phyloP scores from a whole-genome alignment of 2,329 filamentous ascomycete genomes.

The Plectosphaerella cucumerina region DNA sequence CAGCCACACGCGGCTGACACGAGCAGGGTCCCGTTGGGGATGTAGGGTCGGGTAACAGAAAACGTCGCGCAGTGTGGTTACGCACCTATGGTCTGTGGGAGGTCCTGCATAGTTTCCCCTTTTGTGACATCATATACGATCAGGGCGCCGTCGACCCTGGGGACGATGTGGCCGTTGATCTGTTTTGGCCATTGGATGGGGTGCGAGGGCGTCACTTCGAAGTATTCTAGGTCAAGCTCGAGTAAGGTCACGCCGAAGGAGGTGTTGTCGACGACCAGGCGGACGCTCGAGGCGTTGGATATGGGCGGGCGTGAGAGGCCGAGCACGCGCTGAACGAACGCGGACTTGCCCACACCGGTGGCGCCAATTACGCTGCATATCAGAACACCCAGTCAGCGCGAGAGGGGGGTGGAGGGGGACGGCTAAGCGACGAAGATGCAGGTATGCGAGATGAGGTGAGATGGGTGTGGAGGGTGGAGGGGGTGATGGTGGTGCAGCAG shows the following conservation, averaged over 20 bases:
- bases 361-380: constrained; percentile 51
- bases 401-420: background rate
- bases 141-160: constrained; percentile 76
- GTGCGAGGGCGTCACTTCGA: constrained; percentile 54
- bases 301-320: constrained; percentile 49
- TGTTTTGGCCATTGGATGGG: constrained; percentile 65
- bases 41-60: too few species aligned
- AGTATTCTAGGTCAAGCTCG: constrained; percentile 62
- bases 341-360: constrained; percentile 63
- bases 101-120: constrained; percentile 66
- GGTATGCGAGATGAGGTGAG: background rate
- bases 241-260: constrained; percentile 57
- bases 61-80: background rate
- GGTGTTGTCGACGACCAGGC: constrained; percentile 54
- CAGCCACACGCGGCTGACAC: background rate
- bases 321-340: constrained; percentile 61
- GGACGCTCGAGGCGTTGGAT: constrained; percentile 50
- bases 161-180: constrained; percentile 66
- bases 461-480: background rate
- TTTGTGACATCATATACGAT: constrained; percentile 86
- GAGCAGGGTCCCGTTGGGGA: too few species aligned
- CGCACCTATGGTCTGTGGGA: constrained; percentile 78
- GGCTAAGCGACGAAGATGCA: background rate
- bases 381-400: background rate
- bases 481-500: too few species aligned